phyloP scores from a whole-genome alignment of 208 protist species.

The Trypanosoma theileri region DNA sequence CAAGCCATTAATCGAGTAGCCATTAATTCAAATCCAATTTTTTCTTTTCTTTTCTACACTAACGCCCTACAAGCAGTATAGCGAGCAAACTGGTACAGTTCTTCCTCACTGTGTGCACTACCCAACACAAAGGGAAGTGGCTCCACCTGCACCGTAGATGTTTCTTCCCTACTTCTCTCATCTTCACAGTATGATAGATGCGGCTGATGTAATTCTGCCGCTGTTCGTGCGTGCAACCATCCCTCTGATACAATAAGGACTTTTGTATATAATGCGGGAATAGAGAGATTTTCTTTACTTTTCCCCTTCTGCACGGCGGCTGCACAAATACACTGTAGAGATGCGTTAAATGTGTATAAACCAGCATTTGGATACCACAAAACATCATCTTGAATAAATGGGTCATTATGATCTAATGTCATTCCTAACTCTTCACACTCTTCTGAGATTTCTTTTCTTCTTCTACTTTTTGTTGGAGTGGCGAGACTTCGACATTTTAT shows the following conservation, averaged over 20 bases:
- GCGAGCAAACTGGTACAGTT: constrained; percentile 51
- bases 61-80: constrained; percentile 42
- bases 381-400: constrained; percentile 12
- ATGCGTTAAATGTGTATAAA: constrained; percentile 58
- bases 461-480: background rate
- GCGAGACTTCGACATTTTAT: constrained; percentile 29
- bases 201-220: constrained; percentile 38
- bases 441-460: background rate
- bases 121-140: constrained; percentile 58
- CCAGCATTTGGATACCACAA: constrained; percentile 60
- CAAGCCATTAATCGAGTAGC: background rate
- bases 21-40: background rate
- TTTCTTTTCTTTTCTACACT: background rate
- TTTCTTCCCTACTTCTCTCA: background rate
- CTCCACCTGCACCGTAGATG: constrained; percentile 32
- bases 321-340: constrained; percentile 34
- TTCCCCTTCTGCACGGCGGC: constrained; percentile 13
- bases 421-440: background rate
- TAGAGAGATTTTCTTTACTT: background rate
- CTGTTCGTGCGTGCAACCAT: constrained; percentile 60
- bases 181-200: background rate
- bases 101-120: constrained; percentile 41
- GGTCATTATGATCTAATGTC: background rate
- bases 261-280: constrained; percentile 26
- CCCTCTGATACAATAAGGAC: constrained; percentile 63